phyloP scores from a whole-genome alignment of 2,329 filamentous ascomycete genomes.

The Arachnomyces sp. region DNA sequence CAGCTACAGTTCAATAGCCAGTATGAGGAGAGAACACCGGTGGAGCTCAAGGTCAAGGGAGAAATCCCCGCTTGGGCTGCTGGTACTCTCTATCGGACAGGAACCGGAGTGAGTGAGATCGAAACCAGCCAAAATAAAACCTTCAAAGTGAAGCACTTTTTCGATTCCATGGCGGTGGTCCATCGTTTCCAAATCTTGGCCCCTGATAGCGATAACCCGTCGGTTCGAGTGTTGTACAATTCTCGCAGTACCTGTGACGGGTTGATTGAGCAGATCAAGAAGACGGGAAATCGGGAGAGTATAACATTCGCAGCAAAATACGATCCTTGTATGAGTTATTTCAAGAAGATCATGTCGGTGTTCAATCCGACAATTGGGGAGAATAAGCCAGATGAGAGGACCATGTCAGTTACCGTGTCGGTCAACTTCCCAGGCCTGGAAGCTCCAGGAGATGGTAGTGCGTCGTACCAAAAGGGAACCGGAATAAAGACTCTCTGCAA shows the following conservation, averaged over 20 bases:
- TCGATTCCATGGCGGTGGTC: slow-evolving; percentile 65
- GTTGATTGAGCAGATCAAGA: slow-evolving; percentile 53
- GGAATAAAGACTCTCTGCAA: slow-evolving; percentile 49
- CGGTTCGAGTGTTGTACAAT: slow-evolving; percentile 56
- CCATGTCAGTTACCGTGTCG: slow-evolving; percentile 60
- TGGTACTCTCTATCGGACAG: slow-evolving; percentile 66
- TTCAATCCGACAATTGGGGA: slow-evolving; percentile 35
- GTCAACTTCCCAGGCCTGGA: slow-evolving; percentile 55
- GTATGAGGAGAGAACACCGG: slow-evolving; percentile 57
- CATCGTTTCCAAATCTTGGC: slow-evolving; percentile 65
- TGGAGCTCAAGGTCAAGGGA: slow-evolving; percentile 58
- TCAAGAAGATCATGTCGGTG: slow-evolving; percentile 61
- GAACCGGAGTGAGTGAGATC: slow-evolving; percentile 59
- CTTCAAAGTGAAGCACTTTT: slow-evolving; percentile 66
- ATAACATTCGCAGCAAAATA: slow-evolving; percentile 63
- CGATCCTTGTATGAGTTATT: slow-evolving; percentile 68
- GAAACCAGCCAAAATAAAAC: slow-evolving; percentile 52
- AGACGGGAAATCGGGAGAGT: slow-evolving; percentile 49
- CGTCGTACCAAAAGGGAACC: slow-evolving; percentile 14
- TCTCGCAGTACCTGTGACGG: slow-evolving; percentile 62
- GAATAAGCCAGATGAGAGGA: slow-evolving; percentile 35
- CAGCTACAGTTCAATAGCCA: slow-evolving; percentile 56
- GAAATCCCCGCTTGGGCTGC: slow-evolving; percentile 63
- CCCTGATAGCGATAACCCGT: slow-evolving; percentile 23
- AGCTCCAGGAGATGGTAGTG: slow-evolving; percentile 9